Evolutionary conservation across 176 grass and related monocot genomes (phyloP), one percentile per base, ranked within the genome.

Genomic region (Cymbopogon citratus): DNA sequence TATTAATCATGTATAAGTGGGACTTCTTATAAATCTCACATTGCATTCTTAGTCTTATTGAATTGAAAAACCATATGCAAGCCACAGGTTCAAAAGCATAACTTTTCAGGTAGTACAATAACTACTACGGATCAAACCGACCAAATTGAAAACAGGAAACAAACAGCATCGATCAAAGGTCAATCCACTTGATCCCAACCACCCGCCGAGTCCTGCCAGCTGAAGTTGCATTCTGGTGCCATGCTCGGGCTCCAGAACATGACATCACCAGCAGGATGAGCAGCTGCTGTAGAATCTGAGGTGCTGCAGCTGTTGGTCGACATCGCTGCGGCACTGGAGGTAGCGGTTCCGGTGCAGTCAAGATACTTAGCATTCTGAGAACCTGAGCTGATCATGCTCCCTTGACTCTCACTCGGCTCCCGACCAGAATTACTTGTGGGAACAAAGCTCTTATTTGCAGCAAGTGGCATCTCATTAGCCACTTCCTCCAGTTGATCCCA

Each of bases 311-410:
- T 80, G 26, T 31, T 84, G 27, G 76, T 65, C 16, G 77, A 51
- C 63, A 80, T 68, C 9, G 63, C 63, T 38, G 24, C 51, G 10
- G 24, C 63, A 70, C 63, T 71, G 18, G 87, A 89, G 39, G 76
- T 85, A 69, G 77, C 69, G 7, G 76, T 80, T 80, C 81, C 81
- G 14, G 65, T 62, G 45, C 16, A 38, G 29, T 84, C 69, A 62
- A 75, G 28, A 69, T 88, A 80, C 23, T 49, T 74, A 6, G 29
- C 39, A 16, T 63, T 69, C 56, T 80, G 81, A 27, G 81, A 69
- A 9, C 76, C 87, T 21, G 81, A 84, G 70, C 87, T 84, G 38
- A 88, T 84, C 68, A 88, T 84, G 81, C 87, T 88, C 66, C 36
- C 83, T 44, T 73, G 75, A 28, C 83, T 85, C 23, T 73, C 75